A percentile compares a stretch with the other conserved stretches of the same genome.
These are phyloP conservation scores for Durotheca rogersii DNA, from an alignment of 495 filamentous ascomycete species.

Conservation along the genomic window DNA sequence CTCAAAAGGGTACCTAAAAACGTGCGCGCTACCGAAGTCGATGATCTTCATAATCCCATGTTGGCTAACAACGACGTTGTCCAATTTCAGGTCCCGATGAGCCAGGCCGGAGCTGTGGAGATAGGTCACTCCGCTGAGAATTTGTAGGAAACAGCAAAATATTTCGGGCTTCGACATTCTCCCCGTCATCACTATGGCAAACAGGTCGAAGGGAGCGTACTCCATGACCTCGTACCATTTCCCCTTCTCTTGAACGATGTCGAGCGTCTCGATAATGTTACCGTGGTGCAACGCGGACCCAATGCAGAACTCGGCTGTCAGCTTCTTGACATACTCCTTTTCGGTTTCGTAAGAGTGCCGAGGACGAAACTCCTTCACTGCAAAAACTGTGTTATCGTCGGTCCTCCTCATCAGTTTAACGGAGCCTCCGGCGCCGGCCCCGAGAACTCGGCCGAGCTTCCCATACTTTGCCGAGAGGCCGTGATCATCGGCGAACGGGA, in stretches of 20 bases:
- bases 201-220: constrained; percentile 95
- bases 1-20: constrained; percentile 97
- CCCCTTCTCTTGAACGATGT: constrained; percentile 92
- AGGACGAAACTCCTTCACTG: constrained; percentile 94
- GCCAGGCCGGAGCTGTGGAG: constrained; percentile 94
- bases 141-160: constrained; percentile 88
- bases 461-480: constrained; percentile 89
- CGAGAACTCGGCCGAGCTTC: constrained; percentile 89
- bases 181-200: constrained; percentile 98
- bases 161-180: constrained; percentile 95
- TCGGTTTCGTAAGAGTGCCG: constrained; percentile 91
- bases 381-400: constrained; percentile 88
- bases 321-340: constrained; percentile 96
- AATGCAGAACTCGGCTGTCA: constrained; percentile 99
- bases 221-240: constrained; percentile 99
- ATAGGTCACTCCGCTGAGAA: constrained; percentile 95
- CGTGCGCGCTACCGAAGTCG: constrained; percentile 96
- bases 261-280: constrained; percentile 96
- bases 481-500: constrained; percentile 94
- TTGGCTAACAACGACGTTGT: constrained; percentile 97
- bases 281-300: constrained; percentile 96
- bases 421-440: constrained; percentile 92
- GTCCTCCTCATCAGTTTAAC: constrained; percentile 91
- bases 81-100: constrained; percentile 93
- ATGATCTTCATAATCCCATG: constrained; percentile 99